A percentile compares a stretch with the other conserved stretches of the same genome.
Evolutionary conservation across 306 rosid genomes (phyloP).

Genomic region (Quercus parvula): DNA sequence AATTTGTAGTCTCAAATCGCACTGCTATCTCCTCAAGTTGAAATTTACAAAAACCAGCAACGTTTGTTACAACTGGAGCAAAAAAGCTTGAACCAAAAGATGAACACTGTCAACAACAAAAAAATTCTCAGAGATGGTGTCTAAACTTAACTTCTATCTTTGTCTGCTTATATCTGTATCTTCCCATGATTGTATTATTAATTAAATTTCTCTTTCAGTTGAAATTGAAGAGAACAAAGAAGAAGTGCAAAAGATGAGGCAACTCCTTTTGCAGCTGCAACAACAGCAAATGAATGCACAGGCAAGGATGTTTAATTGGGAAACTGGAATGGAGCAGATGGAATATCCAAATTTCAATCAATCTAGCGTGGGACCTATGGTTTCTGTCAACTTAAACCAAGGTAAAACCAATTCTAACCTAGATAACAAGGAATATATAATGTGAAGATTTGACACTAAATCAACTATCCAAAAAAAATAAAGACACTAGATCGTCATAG

Average conservation of each 20-base stretch:
- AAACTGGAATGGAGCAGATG: not conserved
- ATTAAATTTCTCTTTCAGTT: slow-evolving; percentile 12
- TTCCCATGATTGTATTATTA: not conserved
- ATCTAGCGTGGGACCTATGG: not conserved
- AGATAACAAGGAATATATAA: not conserved
- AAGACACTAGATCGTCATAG: not conserved
- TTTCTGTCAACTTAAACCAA: not conserved
- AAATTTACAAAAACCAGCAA: not conserved
- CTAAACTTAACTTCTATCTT: not conserved
- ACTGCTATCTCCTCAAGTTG: slow-evolving; percentile 32
- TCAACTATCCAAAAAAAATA: too few species aligned
- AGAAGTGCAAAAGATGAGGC: slow-evolving; percentile 32
- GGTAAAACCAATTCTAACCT: slow-evolving; percentile 10
- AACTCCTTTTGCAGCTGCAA: slow-evolving; percentile 7
- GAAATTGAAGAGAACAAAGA: slow-evolving; percentile 42
- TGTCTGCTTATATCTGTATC: not conserved
- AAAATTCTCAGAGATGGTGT: slow-evolving; percentile 38
- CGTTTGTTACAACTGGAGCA: slow-evolving; percentile 33
- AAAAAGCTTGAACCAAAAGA: slow-evolving; percentile 19
- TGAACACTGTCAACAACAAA: slow-evolving; percentile 8
- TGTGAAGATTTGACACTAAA: not conserved
- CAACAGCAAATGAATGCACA: not conserved
- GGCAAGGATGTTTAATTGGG: not conserved
- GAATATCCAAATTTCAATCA: not conserved
- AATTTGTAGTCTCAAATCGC: slow-evolving; percentile 33